These are phyloP conservation scores for Alternaria viburni DNA, from an alignment of 2,329 filamentous ascomycete species.

Conservation along the genomic window DNA sequence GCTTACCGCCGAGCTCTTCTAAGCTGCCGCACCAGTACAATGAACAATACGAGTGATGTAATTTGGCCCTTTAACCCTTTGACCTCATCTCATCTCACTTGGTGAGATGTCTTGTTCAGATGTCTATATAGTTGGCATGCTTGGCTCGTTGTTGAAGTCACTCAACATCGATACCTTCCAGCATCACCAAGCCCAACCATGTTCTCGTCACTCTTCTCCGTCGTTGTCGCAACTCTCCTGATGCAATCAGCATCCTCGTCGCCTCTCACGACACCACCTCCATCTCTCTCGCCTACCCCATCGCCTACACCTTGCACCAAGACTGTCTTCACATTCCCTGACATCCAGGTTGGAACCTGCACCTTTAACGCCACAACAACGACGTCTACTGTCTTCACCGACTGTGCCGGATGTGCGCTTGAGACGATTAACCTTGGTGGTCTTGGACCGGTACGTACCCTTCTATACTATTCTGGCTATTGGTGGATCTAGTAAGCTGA, in stretches of 20 bases:
- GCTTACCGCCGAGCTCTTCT: constrained; percentile 4
- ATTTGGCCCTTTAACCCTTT: background rate
- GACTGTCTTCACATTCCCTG: constrained; percentile 23
- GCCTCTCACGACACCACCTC: background rate
- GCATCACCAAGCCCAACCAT: background rate
- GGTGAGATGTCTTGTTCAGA: background rate
- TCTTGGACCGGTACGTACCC: constrained; percentile 2
- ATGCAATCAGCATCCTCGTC: background rate
- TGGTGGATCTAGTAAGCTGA: background rate
- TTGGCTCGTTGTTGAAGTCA: background rate
- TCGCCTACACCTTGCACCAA: constrained; percentile 22
- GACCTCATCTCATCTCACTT: background rate
- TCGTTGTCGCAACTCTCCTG: background rate
- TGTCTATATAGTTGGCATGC: background rate
- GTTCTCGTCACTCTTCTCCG: background rate
- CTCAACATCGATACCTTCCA: background rate
- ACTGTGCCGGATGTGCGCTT: constrained; percentile 36
- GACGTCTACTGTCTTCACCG: constrained; percentile 33
- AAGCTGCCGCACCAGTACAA: background rate
- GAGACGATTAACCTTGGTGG: constrained; percentile 6
- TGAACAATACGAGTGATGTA: background rate
- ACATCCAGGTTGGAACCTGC: constrained; percentile 21
- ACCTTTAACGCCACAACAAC: constrained; percentile 30
- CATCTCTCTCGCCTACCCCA: background rate
- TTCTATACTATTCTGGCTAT: background rate